phyloP scores from a whole-genome alignment of 306 rosid genomes.

The Herpetospermum pedunculosum region DNA sequence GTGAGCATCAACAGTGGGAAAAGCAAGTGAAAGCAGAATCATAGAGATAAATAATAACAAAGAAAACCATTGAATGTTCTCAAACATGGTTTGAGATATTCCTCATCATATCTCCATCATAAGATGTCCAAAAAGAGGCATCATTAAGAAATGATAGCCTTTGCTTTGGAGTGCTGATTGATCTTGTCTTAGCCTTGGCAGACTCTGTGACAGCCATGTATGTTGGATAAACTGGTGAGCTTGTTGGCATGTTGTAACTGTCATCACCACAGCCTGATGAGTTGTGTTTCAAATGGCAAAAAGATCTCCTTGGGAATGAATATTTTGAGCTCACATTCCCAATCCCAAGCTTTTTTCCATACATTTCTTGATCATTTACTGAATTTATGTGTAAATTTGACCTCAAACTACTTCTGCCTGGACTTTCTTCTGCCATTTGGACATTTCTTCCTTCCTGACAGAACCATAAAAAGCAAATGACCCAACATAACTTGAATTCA shows the following conservation, averaged over 20 bases:
- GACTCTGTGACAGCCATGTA: constrained; percentile 50
- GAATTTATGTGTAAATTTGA: constrained; percentile 15
- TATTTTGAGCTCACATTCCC: constrained; percentile 17
- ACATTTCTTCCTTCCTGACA: constrained; percentile 45
- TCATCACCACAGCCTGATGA: constrained; percentile 23
- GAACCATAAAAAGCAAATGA: background rate
- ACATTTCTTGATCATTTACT: constrained; percentile 10
- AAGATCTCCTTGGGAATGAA: constrained; percentile 46
- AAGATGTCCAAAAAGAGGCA: constrained; percentile 18
- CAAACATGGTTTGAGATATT: background rate
- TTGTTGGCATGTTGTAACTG: constrained; percentile 27
- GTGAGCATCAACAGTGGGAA: too few species aligned
- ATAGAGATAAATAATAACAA: background rate
- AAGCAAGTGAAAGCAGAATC: background rate
- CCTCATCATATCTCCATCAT: background rate
- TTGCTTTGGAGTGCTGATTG: constrained; percentile 60
- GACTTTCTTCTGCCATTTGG: constrained; percentile 28
- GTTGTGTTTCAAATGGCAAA: constrained; percentile 24
- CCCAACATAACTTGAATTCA: background rate
- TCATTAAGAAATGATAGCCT: constrained; percentile 33
- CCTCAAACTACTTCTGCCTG: background rate
- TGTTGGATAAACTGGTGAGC: constrained; percentile 43
- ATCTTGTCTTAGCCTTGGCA: constrained; percentile 47
- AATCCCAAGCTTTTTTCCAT: constrained; percentile 13
- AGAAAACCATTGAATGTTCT: background rate